Evolutionary conservation across 2,329 filamentous ascomycete genomes (phyloP).

Genomic region (Trichophyton mentagrophytes): DNA sequence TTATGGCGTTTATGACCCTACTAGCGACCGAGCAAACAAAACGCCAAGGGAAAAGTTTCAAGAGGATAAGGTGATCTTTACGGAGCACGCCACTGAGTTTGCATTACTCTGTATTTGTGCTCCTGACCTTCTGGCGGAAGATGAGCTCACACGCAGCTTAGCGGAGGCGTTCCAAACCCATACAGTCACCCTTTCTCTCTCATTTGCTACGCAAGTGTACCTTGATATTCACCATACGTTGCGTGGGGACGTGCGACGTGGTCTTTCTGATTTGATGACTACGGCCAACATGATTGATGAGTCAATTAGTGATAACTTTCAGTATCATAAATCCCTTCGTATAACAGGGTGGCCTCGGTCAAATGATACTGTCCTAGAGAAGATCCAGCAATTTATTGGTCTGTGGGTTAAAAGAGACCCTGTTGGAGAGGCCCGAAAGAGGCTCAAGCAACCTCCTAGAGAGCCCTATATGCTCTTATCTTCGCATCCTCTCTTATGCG

Average conservation of each 20-base stretch:
- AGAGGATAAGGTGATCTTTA: constrained; percentile 27
- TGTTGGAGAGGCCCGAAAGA: constrained; percentile 12
- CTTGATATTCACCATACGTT: constrained; percentile 30
- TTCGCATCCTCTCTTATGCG: constrained; percentile 29
- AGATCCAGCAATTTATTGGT: constrained; percentile 14
- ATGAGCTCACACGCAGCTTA: constrained; percentile 29
- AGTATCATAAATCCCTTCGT: constrained; percentile 23
- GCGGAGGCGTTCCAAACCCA: constrained; percentile 20
- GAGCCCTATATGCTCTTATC: constrained; percentile 22
- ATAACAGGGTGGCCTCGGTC: constrained; percentile 20
- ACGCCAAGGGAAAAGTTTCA: constrained; percentile 21
- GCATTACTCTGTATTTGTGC: constrained; percentile 5
- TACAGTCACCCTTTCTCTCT: constrained; percentile 25
- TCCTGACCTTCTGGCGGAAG: constrained; percentile 18
- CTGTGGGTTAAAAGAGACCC: constrained; percentile 17
- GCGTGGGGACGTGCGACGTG: constrained; percentile 2
- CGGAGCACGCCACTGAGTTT: constrained; percentile 26
- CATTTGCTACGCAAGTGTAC: constrained; percentile 32
- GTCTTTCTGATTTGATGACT: constrained; percentile 8
- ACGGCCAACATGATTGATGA: constrained; percentile 12
- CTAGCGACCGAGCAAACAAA: constrained; percentile 15
- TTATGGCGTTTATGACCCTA: constrained; percentile 12
- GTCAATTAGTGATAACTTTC: constrained; percentile 19
- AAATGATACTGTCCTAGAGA: constrained; percentile 18
- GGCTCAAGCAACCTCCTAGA: background rate